Conservation (phyloP, 495 filamentous ascomycete species). For the Podospora pseudoanserina region DNA sequence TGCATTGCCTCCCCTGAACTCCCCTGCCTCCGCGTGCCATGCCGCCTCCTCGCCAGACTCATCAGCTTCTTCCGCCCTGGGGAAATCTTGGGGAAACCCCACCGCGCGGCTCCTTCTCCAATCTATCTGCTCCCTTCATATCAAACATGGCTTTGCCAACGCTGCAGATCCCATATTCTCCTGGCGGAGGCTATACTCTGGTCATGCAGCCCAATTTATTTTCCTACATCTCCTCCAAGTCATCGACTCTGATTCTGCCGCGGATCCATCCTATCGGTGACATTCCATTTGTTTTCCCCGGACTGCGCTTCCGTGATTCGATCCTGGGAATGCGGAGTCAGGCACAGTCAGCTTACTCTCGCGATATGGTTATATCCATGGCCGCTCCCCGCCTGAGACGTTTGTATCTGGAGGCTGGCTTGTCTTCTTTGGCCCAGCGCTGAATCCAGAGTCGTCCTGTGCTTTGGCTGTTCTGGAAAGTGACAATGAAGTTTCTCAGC, state of each 20-base stretch:
- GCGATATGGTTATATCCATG: slow-evolving; percentile 19
- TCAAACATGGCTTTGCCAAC: slow-evolving; percentile 20
- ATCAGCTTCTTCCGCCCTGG: slow-evolving; percentile 13
- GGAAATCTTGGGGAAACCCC: slow-evolving; percentile 23
- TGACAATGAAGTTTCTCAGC: slow-evolving; percentile 30
- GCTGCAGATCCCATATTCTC: slow-evolving; percentile 28
- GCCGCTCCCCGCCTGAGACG: slow-evolving; percentile 4
- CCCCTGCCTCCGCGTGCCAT: slow-evolving; percentile 9
- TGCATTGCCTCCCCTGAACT: not conserved
- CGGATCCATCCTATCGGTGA: slow-evolving; percentile 33
- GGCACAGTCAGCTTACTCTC: slow-evolving; percentile 5
- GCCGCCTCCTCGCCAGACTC: slow-evolving; percentile 3
- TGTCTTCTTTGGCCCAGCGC: slow-evolving; percentile 21
- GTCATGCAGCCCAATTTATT: slow-evolving; percentile 32
- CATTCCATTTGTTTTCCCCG: slow-evolving; percentile 27
- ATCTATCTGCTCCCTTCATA: slow-evolving; percentile 29
- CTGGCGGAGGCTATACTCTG: slow-evolving; percentile 28
- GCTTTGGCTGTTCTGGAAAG: slow-evolving; percentile 20
- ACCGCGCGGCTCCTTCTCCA: slow-evolving; percentile 24
- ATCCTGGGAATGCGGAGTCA: slow-evolving; percentile 26
- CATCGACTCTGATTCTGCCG: slow-evolving; percentile 27
- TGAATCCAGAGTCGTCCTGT: slow-evolving; percentile 15
- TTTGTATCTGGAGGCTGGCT: slow-evolving; percentile 7
- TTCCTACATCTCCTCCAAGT: slow-evolving; percentile 18
- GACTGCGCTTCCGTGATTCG: slow-evolving; percentile 26